These are phyloP conservation scores for Dothistroma septosporum DNA, from an alignment of 2,329 filamentous ascomycete genomes.

Conservation along the genomic window DNA sequence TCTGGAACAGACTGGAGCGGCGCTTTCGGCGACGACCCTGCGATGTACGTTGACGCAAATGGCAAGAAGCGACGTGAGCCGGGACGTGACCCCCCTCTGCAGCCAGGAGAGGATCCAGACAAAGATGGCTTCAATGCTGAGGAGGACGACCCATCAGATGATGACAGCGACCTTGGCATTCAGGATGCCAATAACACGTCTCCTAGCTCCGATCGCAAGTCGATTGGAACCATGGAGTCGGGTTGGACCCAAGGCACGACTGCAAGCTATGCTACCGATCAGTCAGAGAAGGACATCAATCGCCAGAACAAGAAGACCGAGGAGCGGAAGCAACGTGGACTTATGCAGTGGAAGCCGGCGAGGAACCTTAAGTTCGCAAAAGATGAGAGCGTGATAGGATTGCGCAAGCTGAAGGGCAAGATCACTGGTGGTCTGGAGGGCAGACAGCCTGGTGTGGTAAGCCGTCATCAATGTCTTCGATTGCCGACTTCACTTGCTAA, in stretches of 20 bases:
- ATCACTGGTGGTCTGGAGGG: constrained; percentile 68
- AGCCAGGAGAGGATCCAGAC: constrained; percentile 44
- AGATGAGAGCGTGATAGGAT: constrained; percentile 75
- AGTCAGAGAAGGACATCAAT: constrained; percentile 56
- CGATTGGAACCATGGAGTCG: constrained; percentile 30
- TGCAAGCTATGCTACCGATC: constrained; percentile 23
- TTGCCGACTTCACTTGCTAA: constrained; percentile 9
- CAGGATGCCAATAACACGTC: constrained; percentile 48
- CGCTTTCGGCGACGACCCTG: constrained; percentile 76
- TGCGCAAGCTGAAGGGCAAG: constrained; percentile 71
- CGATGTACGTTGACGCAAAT: constrained; percentile 52
- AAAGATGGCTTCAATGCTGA: constrained; percentile 43
- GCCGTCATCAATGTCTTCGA: neutral
- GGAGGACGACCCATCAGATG: constrained; percentile 39
- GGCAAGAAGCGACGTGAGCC: constrained; percentile 55
- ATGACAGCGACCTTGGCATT: constrained; percentile 52
- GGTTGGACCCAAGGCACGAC: constrained; percentile 34
- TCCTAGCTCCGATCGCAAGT: constrained; percentile 20
- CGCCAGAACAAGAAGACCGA: constrained; percentile 65
- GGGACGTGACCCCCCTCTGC: constrained; percentile 49
- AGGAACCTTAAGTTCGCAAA: constrained; percentile 83
- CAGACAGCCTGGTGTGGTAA: constrained; percentile 73
- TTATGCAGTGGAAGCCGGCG: constrained; percentile 95
- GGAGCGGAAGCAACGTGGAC: constrained; percentile 77
- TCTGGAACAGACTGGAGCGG: constrained; percentile 82